Conservation (phyloP, 2,329 filamentous ascomycete genomes). For the Delphinella strobiligena region DNA sequence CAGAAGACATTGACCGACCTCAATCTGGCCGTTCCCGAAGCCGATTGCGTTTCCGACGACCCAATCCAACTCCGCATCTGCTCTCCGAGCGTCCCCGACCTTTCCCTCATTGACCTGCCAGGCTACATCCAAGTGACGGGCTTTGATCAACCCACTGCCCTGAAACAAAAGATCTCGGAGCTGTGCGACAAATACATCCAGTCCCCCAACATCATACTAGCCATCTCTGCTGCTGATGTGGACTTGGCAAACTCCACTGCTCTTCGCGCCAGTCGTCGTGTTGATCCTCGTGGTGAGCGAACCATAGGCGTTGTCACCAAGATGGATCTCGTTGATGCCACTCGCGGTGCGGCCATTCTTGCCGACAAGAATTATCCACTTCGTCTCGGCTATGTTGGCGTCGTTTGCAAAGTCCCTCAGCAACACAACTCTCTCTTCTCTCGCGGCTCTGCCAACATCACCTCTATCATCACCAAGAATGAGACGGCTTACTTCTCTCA, state of each 20-base stretch:
- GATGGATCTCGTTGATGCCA: constrained; percentile 90
- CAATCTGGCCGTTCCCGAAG: constrained; percentile 81
- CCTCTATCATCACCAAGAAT: constrained; percentile 71
- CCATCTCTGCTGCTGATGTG: constrained; percentile 94
- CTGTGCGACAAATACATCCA: constrained; percentile 98
- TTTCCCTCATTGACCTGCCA: constrained; percentile 90
- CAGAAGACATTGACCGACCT: constrained; percentile 90
- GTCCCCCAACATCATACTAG: constrained; percentile 87
- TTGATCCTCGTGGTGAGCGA: constrained; percentile 86
- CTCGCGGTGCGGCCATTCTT: constrained; percentile 65
- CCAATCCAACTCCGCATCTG: constrained; percentile 93
- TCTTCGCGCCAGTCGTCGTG: constrained; percentile 73
- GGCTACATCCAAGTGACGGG: constrained; percentile 96
- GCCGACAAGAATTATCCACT: constrained; percentile 87
- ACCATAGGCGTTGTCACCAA: constrained; percentile 99
- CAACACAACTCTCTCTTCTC: constrained; percentile 62
- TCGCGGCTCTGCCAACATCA: constrained; percentile 67
- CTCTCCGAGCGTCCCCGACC: constrained; percentile 86
- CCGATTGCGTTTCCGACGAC: constrained; percentile 89
- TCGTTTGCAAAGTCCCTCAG: constrained; percentile 70
- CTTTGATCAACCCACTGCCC: constrained; percentile 74
- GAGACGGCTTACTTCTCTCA: constrained; percentile 78
- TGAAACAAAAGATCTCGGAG: constrained; percentile 92
- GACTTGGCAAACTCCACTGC: constrained; percentile 95
- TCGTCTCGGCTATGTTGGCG: constrained; percentile 89